Base-by-base conservation (phyloP, 2,329 filamentous ascomycete species). In the Calonectria crousiana region DNA sequence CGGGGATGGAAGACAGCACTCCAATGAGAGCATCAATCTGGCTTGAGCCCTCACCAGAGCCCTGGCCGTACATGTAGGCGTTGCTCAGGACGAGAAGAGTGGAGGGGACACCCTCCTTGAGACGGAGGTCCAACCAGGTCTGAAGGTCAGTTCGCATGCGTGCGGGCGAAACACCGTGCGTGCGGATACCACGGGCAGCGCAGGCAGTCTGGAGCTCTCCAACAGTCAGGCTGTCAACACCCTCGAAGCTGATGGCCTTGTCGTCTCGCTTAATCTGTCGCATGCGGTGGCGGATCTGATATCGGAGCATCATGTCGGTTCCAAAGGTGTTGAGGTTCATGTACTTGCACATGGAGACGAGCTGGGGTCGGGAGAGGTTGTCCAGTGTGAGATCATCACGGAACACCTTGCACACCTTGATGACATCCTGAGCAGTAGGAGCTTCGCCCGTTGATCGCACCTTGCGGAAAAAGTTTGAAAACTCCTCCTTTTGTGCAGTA, bases 401-500 rank as follows among this genome's bases (percentile, higher is more conserved):
- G 92, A 99, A 99, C 77, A 98, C 94, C 90, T 98, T 97, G 92
- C 97, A 98, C 76, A 99, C 96, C 87, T 97, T 98, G 89, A 99
- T 98, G 76, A 99, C 95, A 83, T 99, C 97, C 78, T 96, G 91
- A 69, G 93, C 91, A 6, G 95, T 97, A 1, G 97, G 97, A 58
- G 93, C 90, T 87, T 98, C 96, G 77, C 96, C 97, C 1, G 96
- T 98, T 23, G 95, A 93, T 69, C 97, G 91, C 76, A 98, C 92
- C 89, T 99, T 99, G 84, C 95, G 94, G 93, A 99, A 99, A 87
- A 99, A 99, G 81, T 96, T 95, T 74, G 94, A 91, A 81, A 99
- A 99, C 84, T 98, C 97, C 79, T 98, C 95, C 82, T 93, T 96
- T 83, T 97, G 95, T 20, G 96, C 93, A 68, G 94, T 98, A 60